Conservation (phyloP, 1,139 yeast genomes). For the Blastobotrys illinoisensis region DNA sequence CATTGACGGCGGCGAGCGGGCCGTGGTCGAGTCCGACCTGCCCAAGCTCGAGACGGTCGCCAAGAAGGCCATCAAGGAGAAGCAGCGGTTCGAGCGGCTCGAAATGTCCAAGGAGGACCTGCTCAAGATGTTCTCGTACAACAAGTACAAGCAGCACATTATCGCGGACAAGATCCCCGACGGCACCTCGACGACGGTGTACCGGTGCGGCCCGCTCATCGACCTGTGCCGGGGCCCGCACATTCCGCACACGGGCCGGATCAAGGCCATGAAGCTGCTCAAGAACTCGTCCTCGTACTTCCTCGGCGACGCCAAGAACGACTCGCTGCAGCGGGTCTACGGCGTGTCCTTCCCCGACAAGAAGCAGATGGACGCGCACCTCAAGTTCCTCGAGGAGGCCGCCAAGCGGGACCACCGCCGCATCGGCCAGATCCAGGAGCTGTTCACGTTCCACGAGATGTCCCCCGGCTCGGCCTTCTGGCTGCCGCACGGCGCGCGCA, state of each 20-base stretch:
- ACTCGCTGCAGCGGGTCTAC: slow-evolving; percentile 93
- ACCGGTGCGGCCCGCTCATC: slow-evolving; percentile 96
- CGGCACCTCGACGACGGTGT: slow-evolving; percentile 92
- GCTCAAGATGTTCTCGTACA: slow-evolving; percentile 88
- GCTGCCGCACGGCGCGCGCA: slow-evolving; percentile 98
- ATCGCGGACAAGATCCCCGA: slow-evolving; percentile 90
- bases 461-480: slow-evolving; percentile 97
- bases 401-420: slow-evolving; percentile 96
- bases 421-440: slow-evolving; percentile 93
- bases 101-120: slow-evolving; percentile 88
- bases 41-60: slow-evolving; percentile 80
- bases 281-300: slow-evolving; percentile 97
- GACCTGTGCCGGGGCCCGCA: slow-evolving; percentile 99
- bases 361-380: slow-evolving; percentile 90
- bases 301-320: slow-evolving; percentile 88
- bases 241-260: slow-evolving; percentile 94
- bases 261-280: slow-evolving; percentile 88
- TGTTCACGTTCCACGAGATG: slow-evolving; percentile 91
- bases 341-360: slow-evolving; percentile 99
- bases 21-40: slow-evolving; percentile 80
- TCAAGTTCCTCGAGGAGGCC: slow-evolving; percentile 94
- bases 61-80: slow-evolving; percentile 88
- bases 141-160: slow-evolving; percentile 89
- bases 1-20: slow-evolving; percentile 68
- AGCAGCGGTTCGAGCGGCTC: slow-evolving; percentile 92